phyloP scores from a whole-genome alignment of 73 alveolate genomes.

The Paramecium biaurelia region DNA sequence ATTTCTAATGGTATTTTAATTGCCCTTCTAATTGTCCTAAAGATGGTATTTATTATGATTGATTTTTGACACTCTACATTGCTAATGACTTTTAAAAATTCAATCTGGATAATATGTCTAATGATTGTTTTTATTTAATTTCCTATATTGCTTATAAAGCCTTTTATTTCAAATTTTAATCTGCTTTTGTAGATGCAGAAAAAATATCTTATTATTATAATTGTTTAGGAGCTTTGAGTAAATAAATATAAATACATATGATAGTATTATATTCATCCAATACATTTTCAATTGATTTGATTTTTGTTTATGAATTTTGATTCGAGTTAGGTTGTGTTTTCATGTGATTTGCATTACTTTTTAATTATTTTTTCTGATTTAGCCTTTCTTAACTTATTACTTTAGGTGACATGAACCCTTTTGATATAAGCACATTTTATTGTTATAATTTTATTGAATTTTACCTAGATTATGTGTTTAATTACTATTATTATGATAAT shows the following conservation, averaged over 20 bases:
- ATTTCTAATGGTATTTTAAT: neutral
- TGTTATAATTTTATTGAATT: neutral
- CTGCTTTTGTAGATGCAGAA: neutral
- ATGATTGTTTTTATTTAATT: neutral
- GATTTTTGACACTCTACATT: neutral
- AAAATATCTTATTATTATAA: neutral
- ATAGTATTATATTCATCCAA: neutral
- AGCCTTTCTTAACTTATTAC: neutral
- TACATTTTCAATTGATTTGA: neutral
- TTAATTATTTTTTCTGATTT: neutral
- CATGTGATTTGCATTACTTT: neutral
- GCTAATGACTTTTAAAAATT: neutral
- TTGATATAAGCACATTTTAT: neutral
- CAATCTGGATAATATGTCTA: neutral
- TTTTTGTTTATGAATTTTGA: neutral
- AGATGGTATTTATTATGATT: neutral
- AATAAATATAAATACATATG: neutral
- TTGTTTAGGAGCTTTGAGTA: neutral
- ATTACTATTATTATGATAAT: neutral
- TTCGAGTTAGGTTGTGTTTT: slow-evolving; percentile 23
- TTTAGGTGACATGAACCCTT: slow-evolving; percentile 36
- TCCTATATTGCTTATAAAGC: neutral
- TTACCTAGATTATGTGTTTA: neutral
- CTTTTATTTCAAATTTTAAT: neutral
- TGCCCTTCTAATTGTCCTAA: neutral